These are phyloP conservation scores for Cymbopogon flexuosus DNA, from an alignment of 202 grass and related monocot genomes.

Conservation along the genomic window DNA sequence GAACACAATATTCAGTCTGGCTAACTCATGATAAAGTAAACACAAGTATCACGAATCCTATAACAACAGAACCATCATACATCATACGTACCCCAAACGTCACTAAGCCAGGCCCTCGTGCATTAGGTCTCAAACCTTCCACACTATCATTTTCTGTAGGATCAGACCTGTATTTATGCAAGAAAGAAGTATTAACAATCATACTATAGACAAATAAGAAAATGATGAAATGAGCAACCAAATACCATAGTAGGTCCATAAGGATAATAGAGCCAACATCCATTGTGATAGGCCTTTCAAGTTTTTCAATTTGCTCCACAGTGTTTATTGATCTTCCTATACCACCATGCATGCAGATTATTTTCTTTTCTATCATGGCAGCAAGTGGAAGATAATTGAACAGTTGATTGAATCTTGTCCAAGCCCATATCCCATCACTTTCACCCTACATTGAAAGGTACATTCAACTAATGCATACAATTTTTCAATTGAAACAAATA, in stretches of 20 bases:
- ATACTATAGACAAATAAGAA: not conserved
- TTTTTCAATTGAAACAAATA: constrained; percentile 18
- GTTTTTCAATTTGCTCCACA: constrained; percentile 94
- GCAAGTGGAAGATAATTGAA: constrained; percentile 95
- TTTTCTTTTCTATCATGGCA: constrained; percentile 99
- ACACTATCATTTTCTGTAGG: constrained; percentile 97
- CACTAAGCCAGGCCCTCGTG: constrained; percentile 89
- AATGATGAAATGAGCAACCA: not conserved
- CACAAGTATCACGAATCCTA: not conserved
- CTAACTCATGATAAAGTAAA: not conserved
- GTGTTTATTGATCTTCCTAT: constrained; percentile 94
- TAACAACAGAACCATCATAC: not conserved
- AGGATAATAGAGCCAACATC: constrained; percentile 94
- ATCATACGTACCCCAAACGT: constrained; percentile 93
- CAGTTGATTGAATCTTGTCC: constrained; percentile 94
- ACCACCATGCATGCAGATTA: constrained; percentile 99
- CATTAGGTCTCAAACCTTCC: constrained; percentile 96
- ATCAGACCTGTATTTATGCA: constrained; percentile 77
- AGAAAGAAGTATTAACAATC: constrained; percentile 8
- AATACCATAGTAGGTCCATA: constrained; percentile 95
- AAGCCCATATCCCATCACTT: constrained; percentile 96
- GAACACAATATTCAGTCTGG: not conserved
- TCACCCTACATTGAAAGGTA: constrained; percentile 65
- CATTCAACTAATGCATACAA: constrained; percentile 7
- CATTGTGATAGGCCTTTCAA: constrained; percentile 99